A percentile compares a stretch with the other conserved stretches of the same genome.
phyloP scores from a whole-genome alignment of 2,329 filamentous ascomycete genomes.

The Colletotrichum spaethianum region DNA sequence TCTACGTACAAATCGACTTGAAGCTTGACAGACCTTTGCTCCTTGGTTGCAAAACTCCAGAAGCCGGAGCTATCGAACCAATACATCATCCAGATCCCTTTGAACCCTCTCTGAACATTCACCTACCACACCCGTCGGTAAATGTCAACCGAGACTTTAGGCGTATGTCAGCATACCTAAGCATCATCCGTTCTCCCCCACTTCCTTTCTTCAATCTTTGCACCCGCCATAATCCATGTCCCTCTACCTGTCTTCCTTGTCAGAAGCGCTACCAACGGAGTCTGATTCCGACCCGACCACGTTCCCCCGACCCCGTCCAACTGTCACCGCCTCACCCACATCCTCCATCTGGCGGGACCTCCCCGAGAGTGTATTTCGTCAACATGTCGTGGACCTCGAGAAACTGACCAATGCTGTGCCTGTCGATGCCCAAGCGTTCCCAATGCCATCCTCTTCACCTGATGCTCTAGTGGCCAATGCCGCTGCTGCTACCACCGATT shows the following conservation, averaged over 20 bases:
- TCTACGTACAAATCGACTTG: neutral
- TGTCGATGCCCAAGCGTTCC: slow-evolving; percentile 29
- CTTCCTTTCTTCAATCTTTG: neutral
- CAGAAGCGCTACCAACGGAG: slow-evolving; percentile 1
- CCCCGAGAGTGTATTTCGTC: slow-evolving; percentile 31
- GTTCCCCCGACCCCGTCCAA: neutral
- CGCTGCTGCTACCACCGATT: too few relatives aligned
- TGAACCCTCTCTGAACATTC: too few relatives aligned
- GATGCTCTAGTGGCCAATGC: slow-evolving; percentile 9
- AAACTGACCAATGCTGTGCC: slow-evolving; percentile 40
- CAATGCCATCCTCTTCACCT: slow-evolving; percentile 7
- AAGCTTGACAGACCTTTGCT: neutral
- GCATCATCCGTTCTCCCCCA: too few relatives aligned
- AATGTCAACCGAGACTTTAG: neutral
- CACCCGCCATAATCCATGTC: slow-evolving; percentile 13
- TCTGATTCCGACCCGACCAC: neutral
- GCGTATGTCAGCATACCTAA: slow-evolving; percentile 4
- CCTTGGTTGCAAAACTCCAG: neutral
- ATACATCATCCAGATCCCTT: neutral
- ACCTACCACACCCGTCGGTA: too few relatives aligned
- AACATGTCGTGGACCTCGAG: slow-evolving; percentile 37
- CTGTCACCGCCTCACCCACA: slow-evolving; percentile 33
- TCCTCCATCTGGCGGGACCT: slow-evolving; percentile 37
- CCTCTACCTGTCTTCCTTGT: slow-evolving; percentile 13
- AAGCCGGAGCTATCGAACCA: neutral